Conservation (phyloP, 768 basidiomycete genomes). For the Serpula lacrymans region DNA sequence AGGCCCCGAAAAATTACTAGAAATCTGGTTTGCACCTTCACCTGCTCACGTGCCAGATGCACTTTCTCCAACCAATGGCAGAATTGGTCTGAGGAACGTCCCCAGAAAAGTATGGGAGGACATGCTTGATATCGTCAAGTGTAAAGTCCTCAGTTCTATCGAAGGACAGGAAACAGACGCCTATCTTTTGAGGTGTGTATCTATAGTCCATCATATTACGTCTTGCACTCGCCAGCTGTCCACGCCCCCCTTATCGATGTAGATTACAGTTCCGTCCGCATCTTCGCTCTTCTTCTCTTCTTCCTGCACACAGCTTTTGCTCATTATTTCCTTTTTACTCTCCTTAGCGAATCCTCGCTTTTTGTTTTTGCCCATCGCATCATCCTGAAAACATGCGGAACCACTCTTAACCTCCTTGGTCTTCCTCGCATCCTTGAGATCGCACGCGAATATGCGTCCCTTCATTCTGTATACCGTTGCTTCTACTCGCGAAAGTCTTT, state of each 20-base stretch:
- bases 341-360: conserved; percentile 89
- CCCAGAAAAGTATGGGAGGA: conserved; percentile 84
- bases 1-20: conserved; percentile 92
- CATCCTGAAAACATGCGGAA: conserved; percentile 98
- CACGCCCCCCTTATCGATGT: background rate
- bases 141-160: conserved; percentile 90
- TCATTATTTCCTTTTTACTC: conserved; percentile 8
- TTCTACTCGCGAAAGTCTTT: conserved; percentile 99
- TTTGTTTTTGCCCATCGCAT: conserved; percentile 94
- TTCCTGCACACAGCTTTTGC: conserved; percentile 3
- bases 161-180: conserved; percentile 91
- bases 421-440: conserved; percentile 94
- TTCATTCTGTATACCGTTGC: conserved; percentile 77
- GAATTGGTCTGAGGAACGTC: conserved; percentile 74
- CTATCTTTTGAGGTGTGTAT: conserved; percentile 85
- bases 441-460: conserved; percentile 64
- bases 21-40: conserved; percentile 95
- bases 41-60: conserved; percentile 53
- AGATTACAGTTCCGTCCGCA: no score
- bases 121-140: conserved; percentile 95
- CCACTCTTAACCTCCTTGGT: conserved; percentile 94
- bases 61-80: conserved; percentile 34
- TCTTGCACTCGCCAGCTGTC: background rate
- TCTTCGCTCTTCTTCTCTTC: background rate
- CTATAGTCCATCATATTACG: conserved; percentile 6